Conservation (phyloP, 345 rosid species). For the Brassica nigra region DNA sequence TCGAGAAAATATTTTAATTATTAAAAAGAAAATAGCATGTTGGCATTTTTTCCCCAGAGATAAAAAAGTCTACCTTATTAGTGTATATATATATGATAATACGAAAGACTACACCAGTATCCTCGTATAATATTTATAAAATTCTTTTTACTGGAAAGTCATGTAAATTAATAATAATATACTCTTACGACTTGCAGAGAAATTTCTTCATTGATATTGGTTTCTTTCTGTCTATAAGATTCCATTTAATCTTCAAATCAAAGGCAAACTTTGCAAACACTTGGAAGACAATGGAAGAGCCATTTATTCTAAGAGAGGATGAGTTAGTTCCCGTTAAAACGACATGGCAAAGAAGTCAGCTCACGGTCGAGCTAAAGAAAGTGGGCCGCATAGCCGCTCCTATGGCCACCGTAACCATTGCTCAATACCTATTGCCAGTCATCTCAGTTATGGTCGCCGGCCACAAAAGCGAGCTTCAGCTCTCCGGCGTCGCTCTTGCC, state of each 20-base stretch:
- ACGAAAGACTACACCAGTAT: neutral
- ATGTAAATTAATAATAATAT: neutral
- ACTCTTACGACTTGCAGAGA: neutral
- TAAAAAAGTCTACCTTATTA: too few relatives aligned
- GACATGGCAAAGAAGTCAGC: conserved; percentile 14
- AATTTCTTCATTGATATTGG: neutral
- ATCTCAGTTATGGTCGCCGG: conserved; percentile 31
- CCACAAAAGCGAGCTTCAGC: conserved; percentile 26
- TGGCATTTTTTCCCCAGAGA: too few relatives aligned
- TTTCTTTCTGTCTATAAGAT: conserved; percentile 1
- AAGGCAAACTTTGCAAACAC: neutral
- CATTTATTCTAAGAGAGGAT: conserved; percentile 1
- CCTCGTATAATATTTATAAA: neutral
- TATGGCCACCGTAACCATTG: conserved; percentile 29
- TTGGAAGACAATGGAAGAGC: conserved; percentile 32
- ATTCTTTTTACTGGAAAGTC: neutral
- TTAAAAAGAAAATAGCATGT: too few relatives aligned
- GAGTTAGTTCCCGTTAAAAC: neutral
- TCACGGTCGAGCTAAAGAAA: conserved; percentile 24
- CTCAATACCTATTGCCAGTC: conserved; percentile 25
- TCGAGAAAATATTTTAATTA: too few relatives aligned
- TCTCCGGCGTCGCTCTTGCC: conserved; percentile 34
- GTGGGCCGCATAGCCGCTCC: conserved; percentile 26
- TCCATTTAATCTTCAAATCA: neutral
- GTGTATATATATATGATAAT: too few relatives aligned